Evolutionary conservation across 192 early-diverging fungal genomes (phyloP).

Genomic region (Coemansia sp.): DNA sequence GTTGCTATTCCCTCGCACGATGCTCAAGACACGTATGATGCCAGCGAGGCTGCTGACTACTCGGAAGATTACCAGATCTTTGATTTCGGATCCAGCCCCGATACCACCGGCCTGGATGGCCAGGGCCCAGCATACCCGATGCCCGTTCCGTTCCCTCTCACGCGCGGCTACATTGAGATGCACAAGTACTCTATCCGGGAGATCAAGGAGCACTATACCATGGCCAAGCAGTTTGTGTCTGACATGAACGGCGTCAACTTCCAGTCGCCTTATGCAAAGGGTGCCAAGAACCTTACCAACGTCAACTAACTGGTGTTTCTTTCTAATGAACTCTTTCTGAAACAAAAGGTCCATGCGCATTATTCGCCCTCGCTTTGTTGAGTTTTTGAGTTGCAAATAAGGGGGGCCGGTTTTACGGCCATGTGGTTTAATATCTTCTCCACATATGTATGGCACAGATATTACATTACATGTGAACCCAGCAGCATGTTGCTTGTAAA

Average conservation of each 20-base stretch:
- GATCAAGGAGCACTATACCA: conserved; percentile 35
- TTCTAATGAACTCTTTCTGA: not conserved
- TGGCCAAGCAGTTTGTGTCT: conserved; percentile 40
- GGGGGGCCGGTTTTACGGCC: too few relatives aligned
- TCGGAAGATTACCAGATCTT: conserved; percentile 7
- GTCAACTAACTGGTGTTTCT: not conserved
- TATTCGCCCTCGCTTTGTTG: too few relatives aligned
- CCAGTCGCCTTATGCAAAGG: conserved; percentile 50
- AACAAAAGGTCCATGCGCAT: too few relatives aligned
- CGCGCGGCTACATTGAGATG: conserved; percentile 33
- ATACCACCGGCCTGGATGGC: conserved; percentile 20
- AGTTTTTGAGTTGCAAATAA: too few relatives aligned
- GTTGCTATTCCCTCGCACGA: conserved; percentile 5
- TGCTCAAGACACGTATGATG: conserved; percentile 7
- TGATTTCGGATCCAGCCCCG: conserved; percentile 8
- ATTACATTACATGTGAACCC: not conserved
- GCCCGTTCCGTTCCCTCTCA: conserved; percentile 43
- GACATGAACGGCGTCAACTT: conserved; percentile 43
- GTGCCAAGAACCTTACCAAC: conserved; percentile 6
- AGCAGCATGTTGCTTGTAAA: not conserved
- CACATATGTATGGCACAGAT: too few relatives aligned
- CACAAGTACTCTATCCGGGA: conserved; percentile 33
- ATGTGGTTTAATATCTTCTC: too few relatives aligned
- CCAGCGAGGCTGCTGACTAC: conserved; percentile 14
- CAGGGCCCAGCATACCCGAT: conserved; percentile 39